Base-by-base conservation (phyloP, 2,329 filamentous ascomycete genomes). In the Beauveria brongniartii region DNA sequence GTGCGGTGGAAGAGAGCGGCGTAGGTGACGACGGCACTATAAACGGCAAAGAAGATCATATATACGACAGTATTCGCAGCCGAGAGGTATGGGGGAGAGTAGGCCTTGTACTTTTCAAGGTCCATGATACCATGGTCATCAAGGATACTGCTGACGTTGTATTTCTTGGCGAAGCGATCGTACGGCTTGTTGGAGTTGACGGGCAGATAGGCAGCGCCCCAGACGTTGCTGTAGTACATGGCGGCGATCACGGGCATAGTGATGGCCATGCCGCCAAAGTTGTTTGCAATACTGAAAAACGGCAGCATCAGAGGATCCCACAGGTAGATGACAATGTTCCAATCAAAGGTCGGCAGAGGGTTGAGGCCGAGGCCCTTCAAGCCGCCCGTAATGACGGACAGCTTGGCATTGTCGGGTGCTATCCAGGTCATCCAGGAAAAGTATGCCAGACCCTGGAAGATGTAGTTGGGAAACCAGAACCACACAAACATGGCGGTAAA, bases 351-450 rank as follows among this genome's bases (percentile, higher is more conserved):
- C 9, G 73, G 68, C 24, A 71, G 61, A 14, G 72, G 72, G 63
- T 75, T 75, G 59, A 76, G 60, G 16, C 75, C 75, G 26, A 77
- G 63, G 9, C 78, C 78, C 22, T 72, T 70, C 22, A 70, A 70
- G 22, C 72, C 74, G 2, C 78, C 78, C 7, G 75, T 75, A 55
- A 79, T 68, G 18, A 73, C 71, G 46, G 71, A 73, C 54, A 79
- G 66, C 22, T 69, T 70, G 40, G 72, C 67, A 58, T 78, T 78
- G 14, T 72, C 65, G 0, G 80, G 80, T 0, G 76, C 71, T 55
- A 84, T 83, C 81, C 81, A 84, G 0, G 78, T 77, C 62, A 83
- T 75, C 79, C 80, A 84, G 68, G 75, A 79, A 67, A 84, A 83
- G 46, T 73, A 67, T 4, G 73, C 70, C 26, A 83, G 65, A 16